A percentile compares a stretch with the other conserved stretches of the same genome.
phyloP scores from a whole-genome alignment of 805 yeast species.

The Myxozyma lipomycoides region DNA sequence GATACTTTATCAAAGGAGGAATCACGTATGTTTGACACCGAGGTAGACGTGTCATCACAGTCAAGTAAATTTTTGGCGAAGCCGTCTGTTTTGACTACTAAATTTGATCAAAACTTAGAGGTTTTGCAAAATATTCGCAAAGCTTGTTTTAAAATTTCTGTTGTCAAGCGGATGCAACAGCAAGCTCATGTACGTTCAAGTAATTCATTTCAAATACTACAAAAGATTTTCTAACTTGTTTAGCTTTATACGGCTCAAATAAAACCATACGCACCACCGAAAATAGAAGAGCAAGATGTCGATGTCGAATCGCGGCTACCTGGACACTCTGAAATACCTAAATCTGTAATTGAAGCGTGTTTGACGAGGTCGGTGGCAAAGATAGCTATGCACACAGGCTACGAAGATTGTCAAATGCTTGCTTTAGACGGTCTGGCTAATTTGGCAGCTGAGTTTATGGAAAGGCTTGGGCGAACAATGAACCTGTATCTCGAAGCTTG shows the following conservation, averaged over 20 bases:
- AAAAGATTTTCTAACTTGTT: neutral
- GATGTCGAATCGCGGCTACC: constrained; percentile 74
- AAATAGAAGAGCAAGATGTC: constrained; percentile 63
- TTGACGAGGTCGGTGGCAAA: constrained; percentile 69
- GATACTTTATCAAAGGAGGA: constrained; percentile 14
- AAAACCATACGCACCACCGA: constrained; percentile 62
- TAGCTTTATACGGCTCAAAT: constrained; percentile 52
- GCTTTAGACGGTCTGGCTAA: constrained; percentile 80
- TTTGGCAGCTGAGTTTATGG: constrained; percentile 73
- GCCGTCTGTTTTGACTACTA: constrained; percentile 56
- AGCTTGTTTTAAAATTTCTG: constrained; percentile 79
- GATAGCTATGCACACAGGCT: constrained; percentile 86
- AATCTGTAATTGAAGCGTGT: constrained; percentile 59
- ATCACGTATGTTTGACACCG: constrained; percentile 20
- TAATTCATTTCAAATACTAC: neutral
- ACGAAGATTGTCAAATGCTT: constrained; percentile 71
- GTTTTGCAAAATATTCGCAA: constrained; percentile 86
- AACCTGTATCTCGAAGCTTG: constrained; percentile 65
- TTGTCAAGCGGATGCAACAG: constrained; percentile 87
- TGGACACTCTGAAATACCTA: constrained; percentile 57
- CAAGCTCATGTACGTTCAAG: constrained; percentile 40
- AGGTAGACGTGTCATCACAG: constrained; percentile 34
- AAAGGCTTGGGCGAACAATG: constrained; percentile 67
- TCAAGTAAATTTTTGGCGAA: constrained; percentile 44
- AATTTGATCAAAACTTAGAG: constrained; percentile 60